Conservation (phyloP, 1,284 basidiomycete genomes). For the Ceratorhiza oryzae-sativae region DNA sequence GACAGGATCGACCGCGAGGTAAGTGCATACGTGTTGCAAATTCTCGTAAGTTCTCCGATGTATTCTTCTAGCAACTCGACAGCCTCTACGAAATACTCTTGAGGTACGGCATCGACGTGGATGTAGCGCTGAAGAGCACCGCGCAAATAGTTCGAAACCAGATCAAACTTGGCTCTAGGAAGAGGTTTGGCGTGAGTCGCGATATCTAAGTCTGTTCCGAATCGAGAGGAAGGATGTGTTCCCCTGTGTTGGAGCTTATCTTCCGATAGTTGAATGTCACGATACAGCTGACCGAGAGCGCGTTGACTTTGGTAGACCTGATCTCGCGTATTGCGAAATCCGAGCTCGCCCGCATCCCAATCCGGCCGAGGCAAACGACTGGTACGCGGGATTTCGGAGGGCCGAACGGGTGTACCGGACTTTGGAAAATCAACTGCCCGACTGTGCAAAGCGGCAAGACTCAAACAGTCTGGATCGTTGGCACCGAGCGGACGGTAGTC, state of each 20-base stretch:
- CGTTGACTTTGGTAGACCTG: conserved; percentile 63
- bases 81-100: conserved; percentile 41
- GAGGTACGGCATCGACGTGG: conserved; percentile 12
- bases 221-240: conserved; percentile 33
- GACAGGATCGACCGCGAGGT: conserved; percentile 64
- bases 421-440: conserved; percentile 76
- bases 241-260: conserved; percentile 27
- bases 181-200: conserved; percentile 54
- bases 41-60: conserved; percentile 68
- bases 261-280: conserved; percentile 62
- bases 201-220: conserved; percentile 44
- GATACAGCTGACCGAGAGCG: conserved; percentile 72
- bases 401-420: conserved; percentile 65
- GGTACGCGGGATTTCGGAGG: conserved; percentile 58
- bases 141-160: conserved; percentile 36
- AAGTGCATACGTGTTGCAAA: conserved; percentile 71
- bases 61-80: conserved; percentile 61
- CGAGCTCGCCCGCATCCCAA: conserved; percentile 70
- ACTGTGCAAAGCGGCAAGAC: conserved; percentile 67
- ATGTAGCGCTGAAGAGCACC: conserved; percentile 10
- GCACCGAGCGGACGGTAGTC: conserved; percentile 67
- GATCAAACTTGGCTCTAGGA: conserved; percentile 49
- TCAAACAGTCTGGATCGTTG: conserved; percentile 65
- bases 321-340: conserved; percentile 47
- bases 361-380: conserved; percentile 65